Base-by-base conservation (phyloP, 192 early-diverging fungal genomes). In the Podila epicladia region DNA sequence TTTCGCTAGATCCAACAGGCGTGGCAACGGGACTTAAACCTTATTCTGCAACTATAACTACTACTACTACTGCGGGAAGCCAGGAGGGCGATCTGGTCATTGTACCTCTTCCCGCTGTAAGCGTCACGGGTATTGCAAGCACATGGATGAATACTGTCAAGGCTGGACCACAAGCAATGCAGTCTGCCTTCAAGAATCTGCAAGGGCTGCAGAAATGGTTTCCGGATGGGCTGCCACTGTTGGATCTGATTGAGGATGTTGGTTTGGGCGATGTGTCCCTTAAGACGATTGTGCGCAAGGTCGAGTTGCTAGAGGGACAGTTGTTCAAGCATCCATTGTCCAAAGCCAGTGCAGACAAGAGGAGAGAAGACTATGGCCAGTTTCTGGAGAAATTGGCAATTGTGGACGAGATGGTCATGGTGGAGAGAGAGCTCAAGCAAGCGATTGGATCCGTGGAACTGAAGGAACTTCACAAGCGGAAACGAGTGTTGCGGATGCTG, bases 211-310 rank as follows among this genome's bases (percentile, higher is more conserved):
- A 90, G 51, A 85, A 82, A 63, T 87, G 94, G 48, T 92, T 96
- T 48, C 84, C 85, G 8, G 87, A 91, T 41, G 91, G 91, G 8
- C 78, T 95, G 15, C 97, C 95, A 12, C 67, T 91, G 35, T 75
- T 98, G 73, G 96, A 98, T 72, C 95, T 96, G 9, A 76, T 96
- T 31, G 86, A 89, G 35, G 93, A 98, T 66, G 95, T 97, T 92
- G 84, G 86, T 17, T 94, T 97, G 69, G 88, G 73, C 28, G 95
- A 95, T 65, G 84, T 87, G 37, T 86, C 74, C 1, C 94, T 96
- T 67, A 85, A 90, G 66, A 89, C 89, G 64, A 83, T 95, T 2
- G 74, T 94, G 0, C 67, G 67, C 29, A 35, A 93, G 86, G 84
- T 93, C 26, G 80, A 80, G 9, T 75, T 93, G 45, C 82, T 96